Conservation (phyloP, 2,329 filamentous ascomycete species). For the Penicillium sp. region DNA sequence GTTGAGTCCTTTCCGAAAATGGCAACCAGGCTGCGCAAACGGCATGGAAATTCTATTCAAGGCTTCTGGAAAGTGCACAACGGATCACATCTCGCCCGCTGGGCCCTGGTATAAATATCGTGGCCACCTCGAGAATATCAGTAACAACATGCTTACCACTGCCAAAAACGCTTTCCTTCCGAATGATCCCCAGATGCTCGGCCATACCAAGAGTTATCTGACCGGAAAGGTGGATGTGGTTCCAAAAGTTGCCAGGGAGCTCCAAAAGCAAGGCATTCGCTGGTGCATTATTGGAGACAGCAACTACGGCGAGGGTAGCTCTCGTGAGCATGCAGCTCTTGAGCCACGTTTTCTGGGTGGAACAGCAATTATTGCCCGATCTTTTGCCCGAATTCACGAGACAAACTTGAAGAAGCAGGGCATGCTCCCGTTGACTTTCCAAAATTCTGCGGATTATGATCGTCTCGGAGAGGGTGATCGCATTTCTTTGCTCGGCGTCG, state of each 20-base stretch:
- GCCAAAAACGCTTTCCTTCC: conserved; percentile 73
- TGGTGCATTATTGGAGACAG: conserved; percentile 99
- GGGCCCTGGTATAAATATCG: conserved; percentile 99
- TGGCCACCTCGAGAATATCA: conserved; percentile 97
- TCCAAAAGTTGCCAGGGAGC: conserved; percentile 91
- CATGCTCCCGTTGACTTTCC: conserved; percentile 97
- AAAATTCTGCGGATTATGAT: conserved; percentile 94
- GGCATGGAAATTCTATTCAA: conserved; percentile 95
- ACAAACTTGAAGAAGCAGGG: conserved; percentile 99
- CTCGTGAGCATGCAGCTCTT: conserved; percentile 96
- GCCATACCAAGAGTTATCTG: conserved; percentile 76
- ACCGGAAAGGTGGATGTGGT: conserved; percentile 86
- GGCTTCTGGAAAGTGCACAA: conserved; percentile 93
- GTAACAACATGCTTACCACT: conserved; percentile 94
- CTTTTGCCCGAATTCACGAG: conserved; percentile 99
- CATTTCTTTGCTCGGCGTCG: conserved; percentile 30
- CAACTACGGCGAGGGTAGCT: conserved; percentile 99
- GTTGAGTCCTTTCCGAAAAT: conserved; percentile 87
- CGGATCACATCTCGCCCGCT: conserved; percentile 94
- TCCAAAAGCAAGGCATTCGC: conserved; percentile 93
- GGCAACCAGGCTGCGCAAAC: conserved; percentile 75
- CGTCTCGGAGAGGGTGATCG: conserved; percentile 29
- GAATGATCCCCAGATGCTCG: conserved; percentile 35
- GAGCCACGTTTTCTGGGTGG: conserved; percentile 97
- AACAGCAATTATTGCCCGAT: conserved; percentile 93